Base-by-base conservation (phyloP, 1,284 basidiomycete species). In the Earliella scabrosa region DNA sequence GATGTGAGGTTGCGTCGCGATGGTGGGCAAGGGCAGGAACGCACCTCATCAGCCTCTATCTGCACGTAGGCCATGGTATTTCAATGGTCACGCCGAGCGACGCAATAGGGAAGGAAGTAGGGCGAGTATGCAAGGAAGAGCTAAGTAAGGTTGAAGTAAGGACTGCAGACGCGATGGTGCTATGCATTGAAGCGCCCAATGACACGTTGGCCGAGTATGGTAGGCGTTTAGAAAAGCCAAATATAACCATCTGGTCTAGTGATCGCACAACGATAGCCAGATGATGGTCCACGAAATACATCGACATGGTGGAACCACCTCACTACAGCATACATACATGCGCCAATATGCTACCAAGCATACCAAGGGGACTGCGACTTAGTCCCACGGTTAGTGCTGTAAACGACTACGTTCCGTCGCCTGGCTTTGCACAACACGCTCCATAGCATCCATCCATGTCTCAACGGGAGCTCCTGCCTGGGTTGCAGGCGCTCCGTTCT, bases 361-460 rank as follows among this genome's bases (percentile, higher is more conserved):
- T n/a, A n/a, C n/a, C n/a, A n/a, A n/a, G n/a, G n/a, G n/a, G n/a
- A n/a, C n/a, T n/a, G n/a, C n/a, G n/a, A n/a, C n/a, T n/a, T n/a
- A n/a, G n/a, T n/a, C n/a, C n/a, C n/a, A n/a, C n/a, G n/a, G n/a
- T 64, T 43, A 70, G 29, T 61, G 62, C 48, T 70, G 71, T 38
- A 76, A 60, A 26, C 72, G 77, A 57, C 78, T 77, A n/a, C 79
- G 75, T 58, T 87, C 85, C 26, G 73, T 72, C 4, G 73, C 76
- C 48, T 86, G 82, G 39, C 83, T 80, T 38, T 75, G 68, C 20
- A 95, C 82, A 21, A 91, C 88, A 54, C 78, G 83, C 49, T 86
- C 83, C 84, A 97, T 91, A 9, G 91, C 93, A 27, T 82, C 77
- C 53, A 93, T 70, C 92, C 92, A 93, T 11, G 79, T 66, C 52